Conservation (phyloP, 2,329 filamentous ascomycete genomes). For the Dactylonectria macrodidyma region DNA sequence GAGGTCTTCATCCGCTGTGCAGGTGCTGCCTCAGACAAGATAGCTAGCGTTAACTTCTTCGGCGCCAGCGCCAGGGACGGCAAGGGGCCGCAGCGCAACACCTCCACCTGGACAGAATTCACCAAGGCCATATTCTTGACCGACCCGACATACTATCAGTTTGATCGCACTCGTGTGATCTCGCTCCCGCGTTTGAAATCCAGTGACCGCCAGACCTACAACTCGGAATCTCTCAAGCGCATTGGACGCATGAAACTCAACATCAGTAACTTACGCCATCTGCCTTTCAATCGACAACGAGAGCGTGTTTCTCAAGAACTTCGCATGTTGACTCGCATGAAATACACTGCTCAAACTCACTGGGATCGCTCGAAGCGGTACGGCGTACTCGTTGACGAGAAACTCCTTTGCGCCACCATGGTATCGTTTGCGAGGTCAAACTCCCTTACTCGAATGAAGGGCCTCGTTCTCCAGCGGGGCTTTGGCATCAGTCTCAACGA, state of each 20-base stretch:
- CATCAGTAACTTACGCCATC: constrained; percentile 43
- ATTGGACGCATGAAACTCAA: constrained; percentile 52
- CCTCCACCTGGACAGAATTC: constrained; percentile 60
- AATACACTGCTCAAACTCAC: constrained; percentile 50
- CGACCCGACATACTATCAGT: constrained; percentile 62
- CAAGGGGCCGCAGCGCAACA: constrained; percentile 50
- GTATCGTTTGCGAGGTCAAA: constrained; percentile 59
- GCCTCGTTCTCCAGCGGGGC: constrained; percentile 51
- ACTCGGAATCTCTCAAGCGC: constrained; percentile 38
- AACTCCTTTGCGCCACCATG: constrained; percentile 58
- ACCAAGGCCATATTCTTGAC: constrained; percentile 63
- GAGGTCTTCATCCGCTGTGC: constrained; percentile 62
- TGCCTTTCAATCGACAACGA: constrained; percentile 51
- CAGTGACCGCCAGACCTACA: constrained; percentile 33
- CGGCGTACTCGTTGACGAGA: constrained; percentile 54
- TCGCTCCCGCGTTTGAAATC: constrained; percentile 58
- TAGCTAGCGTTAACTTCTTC: constrained; percentile 53
- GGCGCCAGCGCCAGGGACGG: constrained; percentile 46
- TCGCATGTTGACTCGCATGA: constrained; percentile 44
- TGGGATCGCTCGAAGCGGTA: constrained; percentile 44
- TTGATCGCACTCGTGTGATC: constrained; percentile 58
- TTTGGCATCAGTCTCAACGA: constrained; percentile 49
- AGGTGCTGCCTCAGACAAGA: constrained; percentile 59
- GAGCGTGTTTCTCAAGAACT: constrained; percentile 45
- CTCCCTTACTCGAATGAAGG: constrained; percentile 51